A percentile compares a stretch with the other conserved stretches of the same genome.
Evolutionary conservation across 1,284 basidiomycete genomes (phyloP).

Genomic region (Cutaneotrichosporon sp.): DNA sequence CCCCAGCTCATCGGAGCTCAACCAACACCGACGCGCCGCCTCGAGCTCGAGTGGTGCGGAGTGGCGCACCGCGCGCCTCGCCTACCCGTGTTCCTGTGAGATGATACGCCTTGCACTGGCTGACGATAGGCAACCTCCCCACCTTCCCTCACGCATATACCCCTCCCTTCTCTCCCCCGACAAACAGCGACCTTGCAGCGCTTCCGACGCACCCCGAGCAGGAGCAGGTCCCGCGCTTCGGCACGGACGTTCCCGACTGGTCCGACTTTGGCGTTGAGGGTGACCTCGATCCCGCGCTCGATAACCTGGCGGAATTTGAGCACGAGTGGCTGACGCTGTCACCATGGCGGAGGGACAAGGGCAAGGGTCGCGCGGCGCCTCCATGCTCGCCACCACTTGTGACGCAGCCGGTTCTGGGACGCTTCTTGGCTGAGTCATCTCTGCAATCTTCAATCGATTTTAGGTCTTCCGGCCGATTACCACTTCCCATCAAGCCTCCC

Average conservation of each 20-base stretch:
- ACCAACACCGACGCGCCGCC: neutral
- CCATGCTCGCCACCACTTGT: neutral
- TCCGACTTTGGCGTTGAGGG: neutral
- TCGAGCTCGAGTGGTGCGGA: neutral
- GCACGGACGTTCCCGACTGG: conserved; percentile 11
- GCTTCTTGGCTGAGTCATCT: neutral
- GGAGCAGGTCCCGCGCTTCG: neutral
- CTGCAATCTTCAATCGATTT: neutral
- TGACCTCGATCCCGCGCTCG: conserved; percentile 19
- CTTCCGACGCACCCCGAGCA: neutral
- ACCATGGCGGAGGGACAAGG: conserved; percentile 8
- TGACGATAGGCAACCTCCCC: conserved; percentile 17
- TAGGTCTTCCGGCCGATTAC: neutral
- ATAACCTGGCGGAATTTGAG: conserved; percentile 33
- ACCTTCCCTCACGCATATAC: neutral
- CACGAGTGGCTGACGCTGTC: conserved; percentile 22
- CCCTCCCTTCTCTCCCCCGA: neutral
- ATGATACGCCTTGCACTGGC: too few relatives aligned
- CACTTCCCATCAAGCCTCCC: neutral
- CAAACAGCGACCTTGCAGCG: neutral
- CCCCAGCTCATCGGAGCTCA: neutral
- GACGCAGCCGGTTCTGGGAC: neutral
- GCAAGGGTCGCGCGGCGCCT: conserved; percentile 8
- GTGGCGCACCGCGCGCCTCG: conserved; percentile 37
- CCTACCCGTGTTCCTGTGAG: conserved; percentile 37